Conservation (phyloP, 1,139 yeast species). For the Blastobotrys ciferrii region DNA sequence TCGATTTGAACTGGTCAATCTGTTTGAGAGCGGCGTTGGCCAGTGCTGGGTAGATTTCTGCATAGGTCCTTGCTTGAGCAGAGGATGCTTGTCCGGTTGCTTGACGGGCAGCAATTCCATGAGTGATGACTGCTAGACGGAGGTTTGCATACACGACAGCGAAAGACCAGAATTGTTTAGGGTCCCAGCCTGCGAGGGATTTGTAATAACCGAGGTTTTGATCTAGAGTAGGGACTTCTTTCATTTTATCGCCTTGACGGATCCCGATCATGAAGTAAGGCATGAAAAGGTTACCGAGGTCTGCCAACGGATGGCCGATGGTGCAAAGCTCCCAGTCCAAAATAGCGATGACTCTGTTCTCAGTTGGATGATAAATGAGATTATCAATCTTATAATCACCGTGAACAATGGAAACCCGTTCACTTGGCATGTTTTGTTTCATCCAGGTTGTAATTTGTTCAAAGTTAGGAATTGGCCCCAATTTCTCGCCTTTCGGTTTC, state of each 20-base stretch:
- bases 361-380: conserved; percentile 49
- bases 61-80: conserved; percentile 51
- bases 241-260: conserved; percentile 15
- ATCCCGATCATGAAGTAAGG: conserved; percentile 44
- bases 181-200: conserved; percentile 34
- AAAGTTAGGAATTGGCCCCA: conserved; percentile 52
- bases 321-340: conserved; percentile 68
- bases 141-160: conserved; percentile 62
- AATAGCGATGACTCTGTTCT: conserved; percentile 51
- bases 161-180: conserved; percentile 46
- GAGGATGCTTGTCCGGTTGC: conserved; percentile 60
- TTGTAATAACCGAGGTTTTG: conserved; percentile 28
- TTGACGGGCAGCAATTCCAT: conserved; percentile 65
- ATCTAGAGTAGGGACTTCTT: conserved; percentile 22
- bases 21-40: conserved; percentile 39
- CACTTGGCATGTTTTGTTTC: conserved; percentile 49
- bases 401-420: conserved; percentile 50
- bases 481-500: conserved; percentile 34
- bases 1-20: conserved; percentile 21
- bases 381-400: conserved; percentile 68
- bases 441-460: conserved; percentile 46
- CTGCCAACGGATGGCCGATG: conserved; percentile 62
- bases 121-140: conserved; percentile 59
- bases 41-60: conserved; percentile 46
- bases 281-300: conserved; percentile 56